A percentile compares a stretch with the other conserved stretches of the same genome.
phyloP scores from a whole-genome alignment of 2,329 filamentous ascomycete species.

The Myriosclerotinia curreyana region DNA sequence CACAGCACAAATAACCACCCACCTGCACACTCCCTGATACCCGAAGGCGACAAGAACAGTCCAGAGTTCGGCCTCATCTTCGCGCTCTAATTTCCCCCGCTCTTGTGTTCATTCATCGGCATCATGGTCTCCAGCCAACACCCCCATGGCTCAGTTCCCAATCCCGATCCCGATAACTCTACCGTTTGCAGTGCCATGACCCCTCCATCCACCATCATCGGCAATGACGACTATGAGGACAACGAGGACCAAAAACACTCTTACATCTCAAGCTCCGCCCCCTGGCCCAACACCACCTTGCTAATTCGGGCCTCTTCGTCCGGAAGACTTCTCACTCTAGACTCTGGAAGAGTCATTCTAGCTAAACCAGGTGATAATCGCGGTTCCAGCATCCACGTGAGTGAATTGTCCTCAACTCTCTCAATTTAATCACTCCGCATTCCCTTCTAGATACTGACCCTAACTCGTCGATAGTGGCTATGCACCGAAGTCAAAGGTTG shows the following conservation, averaged over 20 bases:
- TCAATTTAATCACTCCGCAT: not conserved
- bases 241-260: not conserved
- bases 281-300: not conserved
- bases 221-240: not conserved
- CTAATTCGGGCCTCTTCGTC: conserved; percentile 9
- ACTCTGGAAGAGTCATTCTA: not conserved
- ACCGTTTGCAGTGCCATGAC: not conserved
- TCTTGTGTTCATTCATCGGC: not conserved
- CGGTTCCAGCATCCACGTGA: conserved; percentile 6
- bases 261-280: conserved; percentile 2
- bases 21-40: not conserved
- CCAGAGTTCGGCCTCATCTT: too few species aligned
- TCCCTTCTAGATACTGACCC: not conserved
- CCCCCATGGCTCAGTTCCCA: not conserved
- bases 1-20: not conserved
- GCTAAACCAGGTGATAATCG: not conserved
- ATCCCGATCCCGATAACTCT: conserved; percentile 6
- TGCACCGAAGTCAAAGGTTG: conserved; percentile 6
- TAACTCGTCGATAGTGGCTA: not conserved
- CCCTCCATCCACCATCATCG: not conserved
- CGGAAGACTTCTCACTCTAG: conserved; percentile 3
- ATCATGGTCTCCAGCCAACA: not conserved
- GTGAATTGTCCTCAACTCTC: not conserved
- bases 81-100: too few species aligned
- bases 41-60: too few species aligned